Evolutionary conservation across 2,329 filamentous ascomycete genomes (phyloP), one percentile per base, ranked within the genome.

Genomic region (Stylonectria norvegica): DNA sequence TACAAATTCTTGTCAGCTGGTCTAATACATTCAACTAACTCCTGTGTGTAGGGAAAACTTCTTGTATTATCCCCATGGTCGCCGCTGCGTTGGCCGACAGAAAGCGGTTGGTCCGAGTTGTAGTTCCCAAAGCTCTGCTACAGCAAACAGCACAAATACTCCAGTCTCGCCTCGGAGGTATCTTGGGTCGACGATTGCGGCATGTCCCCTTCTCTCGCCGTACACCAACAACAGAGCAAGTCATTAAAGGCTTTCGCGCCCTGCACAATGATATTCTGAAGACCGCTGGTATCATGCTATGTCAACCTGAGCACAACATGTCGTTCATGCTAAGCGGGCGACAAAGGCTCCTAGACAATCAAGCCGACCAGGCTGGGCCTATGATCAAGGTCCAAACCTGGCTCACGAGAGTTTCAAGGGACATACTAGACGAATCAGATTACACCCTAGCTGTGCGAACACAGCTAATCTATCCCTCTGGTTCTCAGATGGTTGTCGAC

Each of bases 361-460:
- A 68, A 6, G 48, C 70, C 1, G 39, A 56, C 0, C 64, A 76
- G 23, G 73, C 75, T 0, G 57, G 49, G 0, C 53, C 57, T 0
- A 77, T 85, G 70, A 62, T 83, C 4, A 60, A 62, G 1, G 66
- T 70, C 0, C 76, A 84, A 20, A 47, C 61, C 1, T 78, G 73
- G 65, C 57, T 86, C 4, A 63, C 72, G 2, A 48, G 48, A 2
- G 52, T 66, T 4, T 76, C 70, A 3, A 69, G 82, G 0, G 82
- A 87, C 50, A 69, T 86, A 1, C 58, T 86, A 0, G 83, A 86
- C 47, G 83, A 86, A 53, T 82, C 72, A 2, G 78, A 81, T 47
- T 69, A 74, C 37, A 79, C 73, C 0, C 57, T 83, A 1, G 70
- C 71, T 0, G 70, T 75, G 0, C 71, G 70, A 28, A 79, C 75